These are phyloP conservation scores for Ramichloridium luteum DNA, from an alignment of 2,329 filamentous ascomycete species.

Conservation along the genomic window DNA sequence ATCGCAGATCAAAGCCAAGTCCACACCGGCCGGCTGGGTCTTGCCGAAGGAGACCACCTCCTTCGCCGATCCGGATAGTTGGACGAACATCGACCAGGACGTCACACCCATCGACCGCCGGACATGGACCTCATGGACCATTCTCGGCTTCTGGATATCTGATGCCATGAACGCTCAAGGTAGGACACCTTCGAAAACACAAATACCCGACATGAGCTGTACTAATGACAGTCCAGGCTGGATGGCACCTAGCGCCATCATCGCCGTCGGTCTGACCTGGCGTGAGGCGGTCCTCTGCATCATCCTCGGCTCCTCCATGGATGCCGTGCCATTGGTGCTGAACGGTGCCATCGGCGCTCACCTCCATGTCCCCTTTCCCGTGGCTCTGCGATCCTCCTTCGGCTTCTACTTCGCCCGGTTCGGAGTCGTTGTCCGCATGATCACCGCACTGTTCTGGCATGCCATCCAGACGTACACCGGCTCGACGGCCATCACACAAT, in stretches of 20 bases:
- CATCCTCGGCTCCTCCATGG: constrained; percentile 24
- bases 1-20: constrained; percentile 25
- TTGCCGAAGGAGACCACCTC: constrained; percentile 28
- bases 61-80: constrained; percentile 29
- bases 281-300: constrained; percentile 26
- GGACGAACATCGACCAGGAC: constrained; percentile 36
- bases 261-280: constrained; percentile 35
- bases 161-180: constrained; percentile 35
- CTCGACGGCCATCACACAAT: constrained; percentile 40
- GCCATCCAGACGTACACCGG: constrained; percentile 56
- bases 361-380: constrained; percentile 45
- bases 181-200: constrained; percentile 1
- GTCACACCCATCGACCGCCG: constrained; percentile 34
- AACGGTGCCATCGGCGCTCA: constrained; percentile 37
- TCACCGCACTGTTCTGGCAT: constrained; percentile 50
- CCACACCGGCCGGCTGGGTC: constrained; percentile 29
- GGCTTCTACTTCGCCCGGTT: constrained; percentile 47
- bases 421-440: constrained; percentile 40
- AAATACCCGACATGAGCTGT: background rate
- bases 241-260: constrained; percentile 35
- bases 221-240: constrained; percentile 18
- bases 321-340: constrained; percentile 17
- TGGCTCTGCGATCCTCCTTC: constrained; percentile 44
- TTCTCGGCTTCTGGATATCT: constrained; percentile 35
- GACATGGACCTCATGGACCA: constrained; percentile 33